Base-by-base conservation (phyloP, 208 protist species). In the Leishmania gerbilli region DNA sequence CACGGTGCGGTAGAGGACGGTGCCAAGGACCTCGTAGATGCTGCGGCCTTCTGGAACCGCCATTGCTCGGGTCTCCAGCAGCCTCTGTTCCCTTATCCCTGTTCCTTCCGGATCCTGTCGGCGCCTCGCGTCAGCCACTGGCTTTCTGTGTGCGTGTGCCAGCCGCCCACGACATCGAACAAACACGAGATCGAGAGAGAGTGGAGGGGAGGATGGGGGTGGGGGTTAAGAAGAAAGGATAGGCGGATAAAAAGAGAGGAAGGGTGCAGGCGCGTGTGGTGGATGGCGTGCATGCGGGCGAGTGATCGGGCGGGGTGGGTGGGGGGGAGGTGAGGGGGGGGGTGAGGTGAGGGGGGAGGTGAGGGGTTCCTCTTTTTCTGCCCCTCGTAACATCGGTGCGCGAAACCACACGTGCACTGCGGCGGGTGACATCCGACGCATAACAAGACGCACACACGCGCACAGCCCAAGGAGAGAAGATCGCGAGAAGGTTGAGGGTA, bases 1-100 rank as follows among this genome's bases (percentile, higher is more conserved):
- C 13, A 97, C 81, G 1, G 88, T 89, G 62, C 90, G 83, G 82
- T 92, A 95, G 3, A 95, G 86, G 2, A 95, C 86, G 0, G 93
- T 97, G 34, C 93, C 93, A 27, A 89, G 82, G 17, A 81, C 79
- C 74, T 95, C 88, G 71, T 97, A 97, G 34, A 94, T 77, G 82
- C 91, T 95, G 3, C 71, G 79, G 2, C 74, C 83, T 24, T 88
- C 87, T n/a, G 85, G 72, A 24, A 77, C 64, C 24, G 89, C 81
- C 91, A 94, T 95, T 13, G 34, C 78, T 47, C 34, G 15, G 34
- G 34, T 34, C 69, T 31, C 27, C 45, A 34, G 45, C 21, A 21
- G 27, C 27, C 24, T 47, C 13, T 74, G 51, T 6, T 55, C 5
- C 15, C 51, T 17, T 21, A 45, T 6, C 3, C 11, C 15, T 64